These are phyloP conservation scores for Aphanomyces astaci DNA, from an alignment of 352 stramenopile genomes.

Conservation along the genomic window DNA sequence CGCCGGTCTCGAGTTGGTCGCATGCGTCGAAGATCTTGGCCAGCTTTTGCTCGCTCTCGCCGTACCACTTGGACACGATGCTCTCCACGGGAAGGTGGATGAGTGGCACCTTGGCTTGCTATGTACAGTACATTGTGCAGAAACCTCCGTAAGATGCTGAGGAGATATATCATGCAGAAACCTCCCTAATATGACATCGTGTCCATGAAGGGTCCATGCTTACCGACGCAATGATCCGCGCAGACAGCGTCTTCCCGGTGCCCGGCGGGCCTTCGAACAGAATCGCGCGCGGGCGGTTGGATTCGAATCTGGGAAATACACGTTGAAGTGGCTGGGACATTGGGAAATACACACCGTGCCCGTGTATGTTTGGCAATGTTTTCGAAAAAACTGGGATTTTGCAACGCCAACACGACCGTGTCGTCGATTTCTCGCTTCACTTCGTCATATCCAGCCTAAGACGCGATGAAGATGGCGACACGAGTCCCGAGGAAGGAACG, in stretches of 20 bases:
- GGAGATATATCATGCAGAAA: neutral
- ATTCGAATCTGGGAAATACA: conserved; percentile 35
- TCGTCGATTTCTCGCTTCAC: conserved; percentile 90
- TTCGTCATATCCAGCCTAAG: conserved; percentile 80
- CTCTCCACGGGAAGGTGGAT: conserved; percentile 92
- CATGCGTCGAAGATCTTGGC: conserved; percentile 91
- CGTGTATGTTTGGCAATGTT: conserved; percentile 85
- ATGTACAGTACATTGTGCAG: neutral
- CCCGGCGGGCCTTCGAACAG: conserved; percentile 91
- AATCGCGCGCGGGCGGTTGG: conserved; percentile 82
- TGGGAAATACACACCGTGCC: conserved; percentile 41
- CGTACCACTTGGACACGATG: conserved; percentile 93
- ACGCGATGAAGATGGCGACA: neutral
- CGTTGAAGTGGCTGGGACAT: neutral
- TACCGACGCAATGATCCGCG: conserved; percentile 83
- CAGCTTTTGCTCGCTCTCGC: conserved; percentile 93
- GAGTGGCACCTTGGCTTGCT: conserved; percentile 87
- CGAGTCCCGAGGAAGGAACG: neutral
- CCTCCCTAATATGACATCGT: too few relatives aligned
- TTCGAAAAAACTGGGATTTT: conserved; percentile 88
- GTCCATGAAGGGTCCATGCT: too few relatives aligned
- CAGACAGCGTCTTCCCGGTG: conserved; percentile 91
- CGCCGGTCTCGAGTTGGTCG: conserved; percentile 78
- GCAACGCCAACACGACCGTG: conserved; percentile 85
- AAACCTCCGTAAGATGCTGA: neutral